A percentile compares a stretch with the other conserved stretches of the same genome.
Evolutionary conservation across 345 rosid genomes (phyloP).

Genomic region (Triadica sebifera): DNA sequence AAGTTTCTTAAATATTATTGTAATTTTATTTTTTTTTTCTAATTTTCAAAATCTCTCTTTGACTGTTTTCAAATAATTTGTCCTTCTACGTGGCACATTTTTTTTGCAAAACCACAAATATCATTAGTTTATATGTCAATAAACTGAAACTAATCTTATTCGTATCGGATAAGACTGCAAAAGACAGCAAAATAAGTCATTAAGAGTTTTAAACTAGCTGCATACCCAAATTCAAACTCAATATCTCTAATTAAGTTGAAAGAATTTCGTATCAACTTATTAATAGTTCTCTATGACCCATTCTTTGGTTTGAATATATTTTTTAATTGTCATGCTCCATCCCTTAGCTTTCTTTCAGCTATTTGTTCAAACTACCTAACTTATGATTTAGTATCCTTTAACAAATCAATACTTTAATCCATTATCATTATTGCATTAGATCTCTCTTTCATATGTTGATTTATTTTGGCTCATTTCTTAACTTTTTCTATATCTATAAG

Average conservation of each 20-base stretch:
- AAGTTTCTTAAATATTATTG: neutral
- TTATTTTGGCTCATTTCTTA: slow-evolving; percentile 18
- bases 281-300: too few relatives aligned
- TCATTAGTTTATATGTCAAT: too few relatives aligned
- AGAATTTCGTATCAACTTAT: too few relatives aligned
- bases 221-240: too few relatives aligned
- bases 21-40: neutral
- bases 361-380: slow-evolving; percentile 44
- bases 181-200: too few relatives aligned
- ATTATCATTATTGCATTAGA: slow-evolving; percentile 40
- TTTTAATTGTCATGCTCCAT: slow-evolving; percentile 34
- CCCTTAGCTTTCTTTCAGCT: slow-evolving; percentile 31
- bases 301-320: slow-evolving; percentile 33
- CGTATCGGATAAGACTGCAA: too few relatives aligned
- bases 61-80: slow-evolving; percentile 40
- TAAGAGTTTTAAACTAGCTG: too few relatives aligned
- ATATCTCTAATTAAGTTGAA: too few relatives aligned
- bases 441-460: neutral
- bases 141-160: too few relatives aligned
- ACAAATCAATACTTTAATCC: slow-evolving; percentile 28
- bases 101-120: too few relatives aligned
- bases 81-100: slow-evolving; percentile 14
- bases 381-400: slow-evolving; percentile 29
- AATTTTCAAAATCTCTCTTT: slow-evolving; percentile 31
- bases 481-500: slow-evolving; percentile 36